These are phyloP conservation scores for Cryptococcus amylolentus DNA, from an alignment of 1,284 basidiomycete genomes.

Conservation along the genomic window DNA sequence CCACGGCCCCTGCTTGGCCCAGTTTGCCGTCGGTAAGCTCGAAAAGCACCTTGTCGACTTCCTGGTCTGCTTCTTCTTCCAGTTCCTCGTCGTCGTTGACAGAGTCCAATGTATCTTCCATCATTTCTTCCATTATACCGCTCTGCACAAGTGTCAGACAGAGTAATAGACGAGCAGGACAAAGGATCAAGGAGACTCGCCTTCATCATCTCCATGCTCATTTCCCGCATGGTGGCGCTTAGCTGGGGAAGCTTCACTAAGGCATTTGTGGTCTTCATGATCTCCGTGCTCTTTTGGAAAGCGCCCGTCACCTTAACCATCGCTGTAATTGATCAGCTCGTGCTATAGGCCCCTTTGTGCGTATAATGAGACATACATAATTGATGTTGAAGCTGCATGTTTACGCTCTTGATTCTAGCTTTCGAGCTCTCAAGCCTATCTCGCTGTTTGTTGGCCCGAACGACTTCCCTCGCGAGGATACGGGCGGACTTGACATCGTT, in stretches of 20 bases:
- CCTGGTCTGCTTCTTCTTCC: conserved; percentile 93
- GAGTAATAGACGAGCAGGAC: background rate
- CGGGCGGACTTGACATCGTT: conserved; percentile 90
- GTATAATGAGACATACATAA: conserved; percentile 61
- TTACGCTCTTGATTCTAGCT: conserved; percentile 86
- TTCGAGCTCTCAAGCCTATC: conserved; percentile 88
- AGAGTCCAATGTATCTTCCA: conserved; percentile 73
- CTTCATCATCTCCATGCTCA: conserved; percentile 99
- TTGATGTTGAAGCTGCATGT: conserved; percentile 87
- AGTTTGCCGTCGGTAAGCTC: conserved; percentile 95
- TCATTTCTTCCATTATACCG: conserved; percentile 90
- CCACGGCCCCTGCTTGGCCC: conserved; percentile 72
- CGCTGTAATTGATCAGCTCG: conserved; percentile 56
- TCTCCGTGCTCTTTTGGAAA: conserved; percentile 95
- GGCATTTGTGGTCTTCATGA: conserved; percentile 95
- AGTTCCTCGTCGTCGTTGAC: conserved; percentile 90
- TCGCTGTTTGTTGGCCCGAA: conserved; percentile 90
- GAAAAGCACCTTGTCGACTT: conserved; percentile 94
- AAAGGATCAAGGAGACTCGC: conserved; percentile 48
- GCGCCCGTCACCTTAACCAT: conserved; percentile 97
- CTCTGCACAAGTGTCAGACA: conserved; percentile 56
- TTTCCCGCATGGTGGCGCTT: conserved; percentile 87
- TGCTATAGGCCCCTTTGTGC: background rate
- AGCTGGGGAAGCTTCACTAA: conserved; percentile 91
- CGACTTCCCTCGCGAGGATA: conserved; percentile 89